Conservation (phyloP, 805 yeast species). For the Kodamaea hsintzibuensis region DNA sequence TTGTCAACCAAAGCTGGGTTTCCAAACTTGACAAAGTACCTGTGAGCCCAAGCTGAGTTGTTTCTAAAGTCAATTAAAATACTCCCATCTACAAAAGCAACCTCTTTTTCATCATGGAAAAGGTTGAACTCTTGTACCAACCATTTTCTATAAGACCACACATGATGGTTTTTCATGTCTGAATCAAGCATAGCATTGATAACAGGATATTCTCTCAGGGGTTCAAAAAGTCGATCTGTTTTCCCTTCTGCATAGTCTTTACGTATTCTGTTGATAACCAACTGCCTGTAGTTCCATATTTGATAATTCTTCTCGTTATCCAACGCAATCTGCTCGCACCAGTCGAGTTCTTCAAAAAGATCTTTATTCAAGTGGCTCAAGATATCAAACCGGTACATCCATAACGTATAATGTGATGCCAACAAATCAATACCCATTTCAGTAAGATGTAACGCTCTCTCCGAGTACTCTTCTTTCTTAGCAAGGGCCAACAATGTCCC, state of each 20-base stretch:
- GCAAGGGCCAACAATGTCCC: conserved; percentile 63
- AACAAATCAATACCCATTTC: conserved; percentile 60
- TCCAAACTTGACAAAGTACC: conserved; percentile 58
- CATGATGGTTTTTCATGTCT: conserved; percentile 92
- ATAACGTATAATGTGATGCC: conserved; percentile 90
- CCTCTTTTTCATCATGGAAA: conserved; percentile 47
- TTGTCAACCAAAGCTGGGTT: conserved; percentile 14
- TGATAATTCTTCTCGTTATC: conserved; percentile 90
- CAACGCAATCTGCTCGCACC: conserved; percentile 77
- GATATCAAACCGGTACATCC: conserved; percentile 70
- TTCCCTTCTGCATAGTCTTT: conserved; percentile 4
- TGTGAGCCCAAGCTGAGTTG: conserved; percentile 92
- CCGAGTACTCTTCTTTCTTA: conserved; percentile 59
- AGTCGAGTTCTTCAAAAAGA: conserved; percentile 59
- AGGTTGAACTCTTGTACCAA: conserved; percentile 57
- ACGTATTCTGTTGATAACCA: conserved; percentile 47
- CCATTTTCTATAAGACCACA: conserved; percentile 94
- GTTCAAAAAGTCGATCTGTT: conserved; percentile 27
- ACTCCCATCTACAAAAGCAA: conserved; percentile 48
- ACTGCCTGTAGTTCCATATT: conserved; percentile 92
- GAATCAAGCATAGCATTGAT: conserved; percentile 67
- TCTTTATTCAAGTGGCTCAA: conserved; percentile 39
- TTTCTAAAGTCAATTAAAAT: conserved; percentile 71
- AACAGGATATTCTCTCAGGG: conserved; percentile 63
- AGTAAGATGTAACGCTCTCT: conserved; percentile 71